Evolutionary conservation across 1,139 yeast genomes (phyloP).

Genomic region (Protomyces inouyei): DNA sequence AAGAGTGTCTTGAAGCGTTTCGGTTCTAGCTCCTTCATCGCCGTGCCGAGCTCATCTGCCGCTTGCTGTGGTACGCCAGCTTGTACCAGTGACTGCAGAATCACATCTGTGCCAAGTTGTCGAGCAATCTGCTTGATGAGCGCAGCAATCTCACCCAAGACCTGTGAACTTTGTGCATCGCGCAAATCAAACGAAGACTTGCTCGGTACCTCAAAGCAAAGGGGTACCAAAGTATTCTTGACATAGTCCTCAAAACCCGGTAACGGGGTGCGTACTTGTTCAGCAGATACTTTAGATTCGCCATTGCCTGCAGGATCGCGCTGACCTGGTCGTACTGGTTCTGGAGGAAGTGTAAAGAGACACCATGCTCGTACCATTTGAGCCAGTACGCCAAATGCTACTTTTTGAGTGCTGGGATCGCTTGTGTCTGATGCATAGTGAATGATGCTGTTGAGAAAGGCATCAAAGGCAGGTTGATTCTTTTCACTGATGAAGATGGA

Average conservation of each 20-base stretch:
- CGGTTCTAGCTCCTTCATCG: constrained; percentile 15
- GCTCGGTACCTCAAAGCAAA: constrained; percentile 75
- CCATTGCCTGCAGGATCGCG: constrained; percentile 37
- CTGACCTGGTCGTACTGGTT: not conserved
- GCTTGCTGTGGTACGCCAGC: constrained; percentile 9
- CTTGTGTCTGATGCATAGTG: constrained; percentile 57
- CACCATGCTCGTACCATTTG: constrained; percentile 48
- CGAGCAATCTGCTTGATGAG: constrained; percentile 52
- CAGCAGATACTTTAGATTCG: constrained; percentile 39
- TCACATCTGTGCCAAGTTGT: constrained; percentile 2
- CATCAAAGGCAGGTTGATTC: constrained; percentile 53
- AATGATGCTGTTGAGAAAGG: constrained; percentile 59
- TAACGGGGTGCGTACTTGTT: constrained; percentile 3
- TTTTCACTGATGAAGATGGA: constrained; percentile 67
- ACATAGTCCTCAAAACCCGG: constrained; percentile 69
- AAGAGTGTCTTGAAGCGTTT: constrained; percentile 24
- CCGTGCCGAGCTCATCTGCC: constrained; percentile 8
- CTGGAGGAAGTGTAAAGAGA: constrained; percentile 3
- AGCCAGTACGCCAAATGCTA: constrained; percentile 64
- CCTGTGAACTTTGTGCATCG: constrained; percentile 72
- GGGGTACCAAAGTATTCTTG: constrained; percentile 61
- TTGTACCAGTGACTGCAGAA: constrained; percentile 1
- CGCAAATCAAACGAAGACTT: constrained; percentile 61
- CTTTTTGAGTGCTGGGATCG: constrained; percentile 55
- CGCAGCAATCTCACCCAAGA: constrained; percentile 69